Base-by-base conservation (phyloP, 2,329 filamentous ascomycete genomes). In the Colletotrichum lentis region DNA sequence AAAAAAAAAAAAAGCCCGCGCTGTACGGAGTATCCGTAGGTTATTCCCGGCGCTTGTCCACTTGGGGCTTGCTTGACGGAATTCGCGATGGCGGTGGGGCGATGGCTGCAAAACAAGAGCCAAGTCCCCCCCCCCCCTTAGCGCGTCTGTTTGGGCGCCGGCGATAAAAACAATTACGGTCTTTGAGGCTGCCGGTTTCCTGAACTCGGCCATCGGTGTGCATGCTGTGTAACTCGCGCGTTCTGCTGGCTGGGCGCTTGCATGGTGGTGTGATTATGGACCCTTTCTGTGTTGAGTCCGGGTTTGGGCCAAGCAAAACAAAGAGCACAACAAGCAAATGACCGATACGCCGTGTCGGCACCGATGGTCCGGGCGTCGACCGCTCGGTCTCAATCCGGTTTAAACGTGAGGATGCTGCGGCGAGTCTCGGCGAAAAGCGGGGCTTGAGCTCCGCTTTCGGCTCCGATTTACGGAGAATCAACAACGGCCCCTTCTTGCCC, bases 381-480 rank as follows among this genome's bases (percentile, higher is more conserved):
- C 22, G 46, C 27, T 8, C 27, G 39, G 58, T 58, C 59, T 53
- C 16, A 52, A 57, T 67, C 47, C 3, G 59, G 52, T 44, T 52
- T 20, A 50, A 43, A 58, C 43, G 16, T 24, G n/a, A 12, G 8
- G 35, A 10, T 35, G 12, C 20, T 14, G 22, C 57, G 27, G 44
- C 16, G 44, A 39, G 31, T 52, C 39, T 60, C 52, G 43, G 52
- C 22, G 14, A 52, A 52, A 24, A 31, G 54, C 47, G 61, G 65
- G 65, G 22, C 41, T 3, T 24, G 14, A 37, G 27, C 49, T 53
- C 65, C 62, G 55, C 62, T 65, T 53, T 61, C 65, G 65, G 65
- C 65, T 68, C 65, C 65, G 65, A 56, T 65, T 5, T 37, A 60
- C 55, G 62, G 55, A 52, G 55, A 41, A 57, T 6, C 3, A 27